Conservation (phyloP, 805 yeast genomes). For the Starmerella geochares region DNA sequence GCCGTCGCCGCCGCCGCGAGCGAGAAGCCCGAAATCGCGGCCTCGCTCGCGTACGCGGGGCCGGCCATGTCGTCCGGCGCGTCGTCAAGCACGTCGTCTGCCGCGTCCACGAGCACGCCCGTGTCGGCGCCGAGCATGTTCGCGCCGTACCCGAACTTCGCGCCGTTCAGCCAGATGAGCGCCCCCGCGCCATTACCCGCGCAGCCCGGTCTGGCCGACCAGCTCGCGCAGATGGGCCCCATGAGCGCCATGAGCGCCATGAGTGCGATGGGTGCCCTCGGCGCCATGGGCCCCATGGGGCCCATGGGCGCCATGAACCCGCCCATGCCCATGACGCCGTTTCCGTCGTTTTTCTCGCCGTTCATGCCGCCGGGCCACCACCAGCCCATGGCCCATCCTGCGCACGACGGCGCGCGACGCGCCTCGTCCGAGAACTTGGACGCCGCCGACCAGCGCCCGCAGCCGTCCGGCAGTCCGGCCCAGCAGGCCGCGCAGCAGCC, state of each 20-base stretch:
- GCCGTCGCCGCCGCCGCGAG: no score
- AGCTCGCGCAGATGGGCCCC: background rate
- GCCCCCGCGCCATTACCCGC: background rate
- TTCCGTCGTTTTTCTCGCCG: conserved; percentile 2
- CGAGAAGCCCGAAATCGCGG: background rate
- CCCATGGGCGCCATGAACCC: background rate
- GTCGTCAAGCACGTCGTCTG: background rate
- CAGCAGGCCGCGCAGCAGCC: background rate
- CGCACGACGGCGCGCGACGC: background rate
- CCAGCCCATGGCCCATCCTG: background rate
- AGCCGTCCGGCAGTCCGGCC: background rate
- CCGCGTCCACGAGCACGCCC: background rate
- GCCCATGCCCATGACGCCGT: background rate
- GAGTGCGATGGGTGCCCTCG: background rate
- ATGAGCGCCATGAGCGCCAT: background rate
- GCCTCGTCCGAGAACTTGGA: background rate
- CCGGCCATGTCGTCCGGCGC: background rate
- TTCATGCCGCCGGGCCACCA: background rate
- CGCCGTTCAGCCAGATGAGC: background rate
- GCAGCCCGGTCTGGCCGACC: background rate
- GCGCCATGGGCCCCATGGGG: background rate
- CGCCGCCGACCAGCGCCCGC: background rate
- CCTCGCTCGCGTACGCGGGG: background rate
- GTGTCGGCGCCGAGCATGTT: background rate
- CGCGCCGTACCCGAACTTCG: background rate